phyloP scores from a whole-genome alignment of 495 filamentous ascomycete genomes.

The Filosporella fistucella region DNA sequence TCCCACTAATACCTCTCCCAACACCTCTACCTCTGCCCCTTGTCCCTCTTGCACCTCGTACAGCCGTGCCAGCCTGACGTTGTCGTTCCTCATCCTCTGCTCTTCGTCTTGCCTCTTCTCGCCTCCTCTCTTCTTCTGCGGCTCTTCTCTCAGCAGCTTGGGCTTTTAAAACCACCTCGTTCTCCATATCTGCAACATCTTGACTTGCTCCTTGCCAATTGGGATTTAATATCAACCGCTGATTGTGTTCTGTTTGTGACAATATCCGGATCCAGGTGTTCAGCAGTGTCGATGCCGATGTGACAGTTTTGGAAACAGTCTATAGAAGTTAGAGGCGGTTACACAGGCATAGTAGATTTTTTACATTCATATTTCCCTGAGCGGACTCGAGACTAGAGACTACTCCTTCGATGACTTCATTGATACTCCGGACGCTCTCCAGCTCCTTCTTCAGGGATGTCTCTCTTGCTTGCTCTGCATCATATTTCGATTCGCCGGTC shows the following conservation, averaged over 20 bases:
- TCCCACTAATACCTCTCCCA: conserved; percentile 36
- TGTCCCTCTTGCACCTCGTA: conserved; percentile 28
- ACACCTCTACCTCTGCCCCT: conserved; percentile 40
- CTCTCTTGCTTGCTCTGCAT: conserved; percentile 67
- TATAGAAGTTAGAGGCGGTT: conserved; percentile 27
- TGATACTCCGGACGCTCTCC: conserved; percentile 77
- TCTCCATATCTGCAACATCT: conserved; percentile 79
- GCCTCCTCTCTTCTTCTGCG: conserved; percentile 66
- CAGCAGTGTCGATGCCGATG: conserved; percentile 86
- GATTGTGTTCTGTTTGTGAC: conserved; percentile 95
- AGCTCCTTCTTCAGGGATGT: conserved; percentile 71
- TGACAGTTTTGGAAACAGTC: conserved; percentile 82
- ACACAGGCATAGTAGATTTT: too few relatives aligned
- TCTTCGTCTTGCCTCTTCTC: conserved; percentile 63
- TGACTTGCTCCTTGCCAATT: conserved; percentile 84
- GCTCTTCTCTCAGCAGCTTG: conserved; percentile 72
- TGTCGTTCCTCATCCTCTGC: conserved; percentile 70
- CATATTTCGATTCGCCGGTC: conserved; percentile 53
- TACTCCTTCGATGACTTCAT: conserved; percentile 79
- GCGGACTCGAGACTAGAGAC: conserved; percentile 75
- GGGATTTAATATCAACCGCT: conserved; percentile 82
- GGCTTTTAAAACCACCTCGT: conserved; percentile 62
- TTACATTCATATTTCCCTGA: conserved; percentile 86
- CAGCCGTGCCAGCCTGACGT: conserved; percentile 39
- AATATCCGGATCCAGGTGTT: conserved; percentile 95